Conservation (phyloP, 257 asterid genomes). For the Ocimum tenuiflorum region DNA sequence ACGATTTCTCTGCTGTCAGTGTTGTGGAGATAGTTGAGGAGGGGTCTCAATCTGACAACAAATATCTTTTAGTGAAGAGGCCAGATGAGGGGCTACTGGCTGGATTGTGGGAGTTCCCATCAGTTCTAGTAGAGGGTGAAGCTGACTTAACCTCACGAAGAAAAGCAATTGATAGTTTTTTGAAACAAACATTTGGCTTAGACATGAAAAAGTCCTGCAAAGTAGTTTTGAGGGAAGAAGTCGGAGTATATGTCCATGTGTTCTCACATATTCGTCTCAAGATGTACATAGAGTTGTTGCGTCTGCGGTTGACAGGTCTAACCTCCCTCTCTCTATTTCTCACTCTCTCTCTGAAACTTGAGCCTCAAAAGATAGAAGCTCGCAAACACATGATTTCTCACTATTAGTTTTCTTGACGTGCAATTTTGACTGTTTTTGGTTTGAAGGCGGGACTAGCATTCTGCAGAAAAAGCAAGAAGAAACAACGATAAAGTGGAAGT, state of each 20-base stretch:
- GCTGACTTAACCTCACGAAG: constrained; percentile 53
- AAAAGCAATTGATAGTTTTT: constrained; percentile 46
- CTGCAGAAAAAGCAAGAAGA: constrained; percentile 30
- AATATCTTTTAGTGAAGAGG: constrained; percentile 74
- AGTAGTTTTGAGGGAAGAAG: constrained; percentile 68
- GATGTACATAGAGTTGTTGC: constrained; percentile 76
- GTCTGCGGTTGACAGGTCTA: constrained; percentile 52
- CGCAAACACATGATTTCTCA: background rate
- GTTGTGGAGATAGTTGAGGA: constrained; percentile 73
- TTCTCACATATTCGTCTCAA: constrained; percentile 87
- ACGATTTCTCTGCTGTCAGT: constrained; percentile 81
- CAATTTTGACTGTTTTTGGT: constrained; percentile 20
- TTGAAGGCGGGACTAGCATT: constrained; percentile 41
- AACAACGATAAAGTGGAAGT: constrained; percentile 51
- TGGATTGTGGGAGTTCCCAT: constrained; percentile 98
- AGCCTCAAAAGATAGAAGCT: background rate
- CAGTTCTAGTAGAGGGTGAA: constrained; percentile 67
- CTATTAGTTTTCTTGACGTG: constrained; percentile 9
- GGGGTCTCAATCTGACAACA: constrained; percentile 43
- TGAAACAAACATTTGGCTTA: constrained; percentile 59
- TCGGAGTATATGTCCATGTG: constrained; percentile 71
- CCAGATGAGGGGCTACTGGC: constrained; percentile 90
- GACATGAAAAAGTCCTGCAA: constrained; percentile 41
- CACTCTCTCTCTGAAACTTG: constrained; percentile 1
- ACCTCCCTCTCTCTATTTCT: constrained; percentile 13